phyloP scores from a whole-genome alignment of 345 rosid genomes.

The Aquilaria sinensis region DNA sequence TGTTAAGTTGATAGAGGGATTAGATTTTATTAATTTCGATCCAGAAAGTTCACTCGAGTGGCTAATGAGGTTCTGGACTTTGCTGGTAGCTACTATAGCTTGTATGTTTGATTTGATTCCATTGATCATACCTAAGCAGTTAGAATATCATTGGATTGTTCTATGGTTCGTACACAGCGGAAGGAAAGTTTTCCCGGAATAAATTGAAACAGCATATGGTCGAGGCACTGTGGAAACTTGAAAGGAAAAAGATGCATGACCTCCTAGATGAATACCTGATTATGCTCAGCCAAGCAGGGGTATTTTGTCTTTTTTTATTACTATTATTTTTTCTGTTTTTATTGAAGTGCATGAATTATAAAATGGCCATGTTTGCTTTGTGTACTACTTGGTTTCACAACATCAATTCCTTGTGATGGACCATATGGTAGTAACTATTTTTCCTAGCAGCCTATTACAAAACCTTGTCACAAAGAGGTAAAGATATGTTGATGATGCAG shows the following conservation, averaged over 20 bases:
- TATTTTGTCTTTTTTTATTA: constrained; percentile 19
- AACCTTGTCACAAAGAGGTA: too few species aligned
- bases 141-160: constrained; percentile 1
- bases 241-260: constrained; percentile 48
- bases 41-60: too few species aligned
- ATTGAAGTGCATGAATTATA: not conserved
- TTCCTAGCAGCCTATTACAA: too few species aligned
- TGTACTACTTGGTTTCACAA: too few species aligned
- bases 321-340: not conserved
- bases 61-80: too few species aligned
- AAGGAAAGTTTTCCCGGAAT: constrained; percentile 27
- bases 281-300: constrained; percentile 59
- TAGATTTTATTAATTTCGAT: too few species aligned
- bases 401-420: too few species aligned
- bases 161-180: constrained; percentile 27
- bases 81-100: not conserved
- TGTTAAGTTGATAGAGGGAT: too few species aligned
- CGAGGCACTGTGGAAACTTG: constrained; percentile 35
- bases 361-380: too few species aligned
- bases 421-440: too few species aligned
- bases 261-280: constrained; percentile 41
- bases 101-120: not conserved
- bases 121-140: not conserved
- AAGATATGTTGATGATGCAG: too few species aligned
- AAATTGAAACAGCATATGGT: constrained; percentile 29